Conservation (phyloP, 352 stramenopile genomes). For the Phytophthora uliginosa region DNA sequence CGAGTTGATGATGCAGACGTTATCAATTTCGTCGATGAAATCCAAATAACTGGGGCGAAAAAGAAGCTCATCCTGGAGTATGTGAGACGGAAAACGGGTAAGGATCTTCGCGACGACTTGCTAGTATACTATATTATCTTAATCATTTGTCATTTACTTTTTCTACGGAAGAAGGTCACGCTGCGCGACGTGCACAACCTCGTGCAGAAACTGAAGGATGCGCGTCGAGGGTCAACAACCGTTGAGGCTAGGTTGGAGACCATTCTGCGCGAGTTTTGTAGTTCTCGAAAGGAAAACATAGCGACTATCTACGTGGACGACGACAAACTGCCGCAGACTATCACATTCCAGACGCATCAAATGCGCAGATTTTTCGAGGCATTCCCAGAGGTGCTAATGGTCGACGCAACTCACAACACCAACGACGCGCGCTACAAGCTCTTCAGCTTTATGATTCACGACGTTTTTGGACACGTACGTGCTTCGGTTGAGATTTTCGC, state of each 20-base stretch:
- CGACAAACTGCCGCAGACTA: constrained; percentile 2
- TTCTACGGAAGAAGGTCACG: constrained; percentile 3
- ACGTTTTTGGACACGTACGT: neutral
- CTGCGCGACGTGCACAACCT: constrained; percentile 11
- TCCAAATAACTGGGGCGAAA: neutral
- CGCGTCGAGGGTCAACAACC: neutral
- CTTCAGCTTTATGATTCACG: neutral
- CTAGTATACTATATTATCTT: neutral
- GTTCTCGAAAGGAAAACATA: constrained; percentile 1
- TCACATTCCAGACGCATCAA: constrained; percentile 11
- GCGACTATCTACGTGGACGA: constrained; percentile 12
- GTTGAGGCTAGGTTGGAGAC: neutral
- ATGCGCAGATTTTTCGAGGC: constrained; percentile 10
- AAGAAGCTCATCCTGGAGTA: neutral
- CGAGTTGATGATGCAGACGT: neutral
- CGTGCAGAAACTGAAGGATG: constrained; percentile 1
- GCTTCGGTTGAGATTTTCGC: too few species aligned
- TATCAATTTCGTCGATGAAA: constrained; percentile 4
- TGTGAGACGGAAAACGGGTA: neutral
- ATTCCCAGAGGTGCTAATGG: constrained; percentile 7
- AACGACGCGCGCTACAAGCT: neutral
- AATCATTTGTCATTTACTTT: neutral
- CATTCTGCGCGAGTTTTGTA: neutral
- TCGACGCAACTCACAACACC: constrained; percentile 2
- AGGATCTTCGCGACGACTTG: too few species aligned